Evolutionary conservation across 2,329 filamentous ascomycete genomes (phyloP).

Genomic region (Clonostachys rosea): DNA sequence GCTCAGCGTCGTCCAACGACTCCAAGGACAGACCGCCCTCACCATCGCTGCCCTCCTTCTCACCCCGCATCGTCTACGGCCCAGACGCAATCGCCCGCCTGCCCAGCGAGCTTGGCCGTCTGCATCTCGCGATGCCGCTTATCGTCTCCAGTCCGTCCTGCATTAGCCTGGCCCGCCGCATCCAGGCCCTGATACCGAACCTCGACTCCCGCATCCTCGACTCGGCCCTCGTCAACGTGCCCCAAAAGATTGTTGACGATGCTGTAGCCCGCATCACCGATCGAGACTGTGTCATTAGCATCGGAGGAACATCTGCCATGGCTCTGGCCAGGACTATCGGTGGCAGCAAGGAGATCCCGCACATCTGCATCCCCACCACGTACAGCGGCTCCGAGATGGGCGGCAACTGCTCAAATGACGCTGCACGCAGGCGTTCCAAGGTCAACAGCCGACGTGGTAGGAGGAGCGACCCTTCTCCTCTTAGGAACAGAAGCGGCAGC

Average conservation of each 20-base stretch:
- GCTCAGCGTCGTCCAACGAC: background rate
- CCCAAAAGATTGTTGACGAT: slow-evolving; percentile 16
- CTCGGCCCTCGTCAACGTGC: slow-evolving; percentile 19
- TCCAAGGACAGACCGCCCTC: background rate
- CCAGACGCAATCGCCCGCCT: slow-evolving; percentile 21
- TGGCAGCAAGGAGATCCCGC: slow-evolving; percentile 45
- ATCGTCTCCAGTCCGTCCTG: slow-evolving; percentile 31
- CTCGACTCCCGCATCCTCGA: slow-evolving; percentile 23
- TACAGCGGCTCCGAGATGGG: slow-evolving; percentile 56
- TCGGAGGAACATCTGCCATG: slow-evolving; percentile 59
- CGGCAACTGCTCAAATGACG: slow-evolving; percentile 29
- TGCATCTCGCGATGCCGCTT: slow-evolving; percentile 23
- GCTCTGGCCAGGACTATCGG: slow-evolving; percentile 52
- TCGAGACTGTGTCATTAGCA: slow-evolving; percentile 54
- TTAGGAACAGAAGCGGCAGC: slow-evolving; percentile 1
- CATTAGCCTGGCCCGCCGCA: slow-evolving; percentile 20
- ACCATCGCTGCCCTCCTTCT: background rate
- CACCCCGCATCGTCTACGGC: slow-evolving; percentile 27
- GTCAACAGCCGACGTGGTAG: background rate
- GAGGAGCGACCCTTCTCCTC: slow-evolving; percentile 1
- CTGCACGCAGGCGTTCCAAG: background rate
- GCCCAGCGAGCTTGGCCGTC: slow-evolving; percentile 22
- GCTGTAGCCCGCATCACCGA: slow-evolving; percentile 18
- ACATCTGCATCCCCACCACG: slow-evolving; percentile 56
- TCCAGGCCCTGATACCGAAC: slow-evolving; percentile 25